Conservation (phyloP, 73 alveolate genomes). For the Breviolum minutum region DNA sequence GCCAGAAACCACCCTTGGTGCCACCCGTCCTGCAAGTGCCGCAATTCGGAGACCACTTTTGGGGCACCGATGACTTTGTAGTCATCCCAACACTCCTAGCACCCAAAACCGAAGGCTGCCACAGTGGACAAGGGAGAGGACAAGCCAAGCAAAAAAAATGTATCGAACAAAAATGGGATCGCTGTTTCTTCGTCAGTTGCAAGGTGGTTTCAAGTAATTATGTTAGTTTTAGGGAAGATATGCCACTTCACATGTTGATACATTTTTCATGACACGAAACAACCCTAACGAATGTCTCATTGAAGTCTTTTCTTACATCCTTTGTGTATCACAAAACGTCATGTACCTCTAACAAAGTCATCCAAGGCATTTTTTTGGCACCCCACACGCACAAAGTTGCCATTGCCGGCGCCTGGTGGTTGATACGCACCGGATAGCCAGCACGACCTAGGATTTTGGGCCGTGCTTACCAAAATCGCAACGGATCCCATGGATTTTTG, state of each 20-base stretch:
- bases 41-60: conserved; percentile 55
- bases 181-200: background rate
- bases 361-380: too few relatives aligned
- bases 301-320: too few relatives aligned
- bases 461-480: too few relatives aligned
- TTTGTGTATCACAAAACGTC: too few relatives aligned
- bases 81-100: conserved; percentile 94
- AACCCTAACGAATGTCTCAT: too few relatives aligned
- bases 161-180: background rate
- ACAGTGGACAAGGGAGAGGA: too few relatives aligned
- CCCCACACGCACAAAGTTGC: background rate
- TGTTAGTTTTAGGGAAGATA: too few relatives aligned
- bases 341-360: too few relatives aligned
- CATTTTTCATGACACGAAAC: too few relatives aligned
- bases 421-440: conserved; percentile 93
- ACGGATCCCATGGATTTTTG: too few relatives aligned
- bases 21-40: conserved; percentile 43
- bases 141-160: background rate
- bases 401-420: conserved; percentile 62
- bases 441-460: conserved; percentile 92
- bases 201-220: background rate
- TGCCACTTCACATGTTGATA: too few relatives aligned
- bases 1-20: background rate
- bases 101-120: too few relatives aligned
- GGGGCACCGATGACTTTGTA: conserved; percentile 76